Evolutionary conservation across 1,284 basidiomycete species (phyloP), one percentile per base, ranked within the genome.

Genomic region (Pterula multifida): DNA sequence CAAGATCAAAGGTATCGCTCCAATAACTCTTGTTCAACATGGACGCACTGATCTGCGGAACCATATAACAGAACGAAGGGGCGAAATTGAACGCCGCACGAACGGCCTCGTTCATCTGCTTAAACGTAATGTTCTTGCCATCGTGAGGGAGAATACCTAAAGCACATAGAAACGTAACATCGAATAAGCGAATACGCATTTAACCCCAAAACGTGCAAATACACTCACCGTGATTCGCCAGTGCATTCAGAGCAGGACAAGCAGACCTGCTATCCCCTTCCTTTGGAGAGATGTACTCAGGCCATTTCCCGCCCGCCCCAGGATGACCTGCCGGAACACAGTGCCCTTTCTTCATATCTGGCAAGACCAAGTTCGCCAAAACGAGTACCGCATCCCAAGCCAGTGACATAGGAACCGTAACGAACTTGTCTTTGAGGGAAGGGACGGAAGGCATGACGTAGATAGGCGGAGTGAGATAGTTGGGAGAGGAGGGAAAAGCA

Each of bases 161-260:
- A 12, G n/a, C n/a, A n/a, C n/a, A 9, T n/a, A 35, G 39, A 42
- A 6, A 22, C 39, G n/a, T 17, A 17, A 22, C 4, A 42, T 4
- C 39, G 39, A 42, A 19, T n/a, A 22, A 42, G 39, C 9, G 19
- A 35, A 35, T n/a, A n/a, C n/a, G n/a, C n/a, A n/a, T n/a, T n/a
- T n/a, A n/a, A n/a, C n/a, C n/a, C n/a, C n/a, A n/a, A n/a, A n/a
- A n/a, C n/a, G 12, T 36, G 28, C 6, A 15, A 19, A 35, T 4
- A 17, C 2, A 63, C 73, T 44, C 53, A 83, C 82, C 84, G 52
- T 85, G 83, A 61, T 85, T 85, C 3, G 83, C 81, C 73, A 88
- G 68, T 0, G 82, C 79, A 56, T 88, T 88, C 53, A 88, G 61
- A 2, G 73, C 80, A 2, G 85, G 85, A 56, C 85, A 88, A 3